Base-by-base conservation (phyloP, 2,329 filamentous ascomycete species). In the Sporothrix phasma region DNA sequence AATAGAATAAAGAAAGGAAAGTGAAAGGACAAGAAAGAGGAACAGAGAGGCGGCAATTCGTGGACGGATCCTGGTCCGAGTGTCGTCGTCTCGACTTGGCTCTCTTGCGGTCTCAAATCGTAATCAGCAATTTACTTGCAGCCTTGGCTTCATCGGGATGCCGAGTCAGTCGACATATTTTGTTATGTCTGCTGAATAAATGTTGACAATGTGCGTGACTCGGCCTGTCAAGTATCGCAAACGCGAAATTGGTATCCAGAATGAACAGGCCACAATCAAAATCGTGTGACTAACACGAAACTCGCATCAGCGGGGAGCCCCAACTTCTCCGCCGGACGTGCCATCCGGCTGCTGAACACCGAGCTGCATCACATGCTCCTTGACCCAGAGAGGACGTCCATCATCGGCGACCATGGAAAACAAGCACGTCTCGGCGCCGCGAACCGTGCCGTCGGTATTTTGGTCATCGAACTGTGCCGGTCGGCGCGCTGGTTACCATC, bases 381-480 rank as follows among this genome's bases (percentile, higher is more conserved):
- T 24, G 24, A 67, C 64, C 61, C 56, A 61, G n/a, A 47, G 39
- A 34, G 65, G 56, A 11, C 66, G 61, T 2, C 66, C 66, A 19
- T 67, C 66, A 22, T 64, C 63, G 22, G 64, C 61, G 7, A 67
- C 13, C 46, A 60, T 54, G 15, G 58, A 61, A 47, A 65, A 65
- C 61, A 49, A 43, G 24, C 60, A 67, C 8, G 66, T 67, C 61
- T 67, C 66, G 11, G 66, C 56, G 7, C 5, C 15, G 15, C 26
- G 24, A 13, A 62, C 61, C 1, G 26, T 26, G 26, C 66, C 64
- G 39, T 67, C 59, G 58, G 37, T 15, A 29, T 46, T 5, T 17
- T 47, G 17, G 49, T 64, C 6, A 26, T 58, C 51, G 61, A 62
- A 13, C n/a, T 62, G 56, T 64, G 62, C 10, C 64, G 61, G 24